Conservation (phyloP, 78 protist genomes). For the slime mould (Dictyostelium discoideum) region dicty_2.7 NC_007090.3:4806501-4807000, state of each 20-base stretch:
- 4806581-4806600: neutral
- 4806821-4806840: neutral
- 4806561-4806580: neutral
- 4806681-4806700: conserved; percentile 4
- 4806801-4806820: neutral
- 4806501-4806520: no score
- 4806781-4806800: conserved; percentile 19
- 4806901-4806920: neutral
- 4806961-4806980: neutral
- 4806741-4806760: neutral
- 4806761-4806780: neutral
- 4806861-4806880: neutral
- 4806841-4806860: neutral
- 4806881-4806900: neutral
- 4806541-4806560: neutral
- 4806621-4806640: neutral
- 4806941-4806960: neutral
- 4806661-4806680: neutral
- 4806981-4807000: no score
- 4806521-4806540: neutral
- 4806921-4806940: neutral
- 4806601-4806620: neutral
- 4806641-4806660: neutral
- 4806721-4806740: neutral
- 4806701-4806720: conserved; percentile 7